Base-by-base conservation (phyloP, 768 basidiomycete species). In the Pleurotus sapidus region DNA sequence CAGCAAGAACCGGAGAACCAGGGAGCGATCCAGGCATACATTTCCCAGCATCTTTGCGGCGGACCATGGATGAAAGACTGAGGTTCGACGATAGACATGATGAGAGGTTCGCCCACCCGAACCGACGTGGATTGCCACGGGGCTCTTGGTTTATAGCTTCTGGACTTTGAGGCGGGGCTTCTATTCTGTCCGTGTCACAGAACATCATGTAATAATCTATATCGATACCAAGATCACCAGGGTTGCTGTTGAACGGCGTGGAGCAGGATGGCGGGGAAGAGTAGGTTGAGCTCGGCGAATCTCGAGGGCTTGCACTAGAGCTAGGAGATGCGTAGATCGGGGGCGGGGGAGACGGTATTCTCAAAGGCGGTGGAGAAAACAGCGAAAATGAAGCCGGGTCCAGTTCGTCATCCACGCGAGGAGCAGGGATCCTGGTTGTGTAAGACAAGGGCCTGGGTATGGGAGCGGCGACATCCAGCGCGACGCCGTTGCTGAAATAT, bases 171-270 rank as follows among this genome's bases (percentile, higher is more conserved):
- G 30, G 30, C 30, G 30, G 30, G 30, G 30, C 30, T 11, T 34
- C 30, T 3, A 11, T 34, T 34, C 11, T 8, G 30, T 34, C 30
- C 11, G 30, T 34, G 11, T 23, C 49, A n/a, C 49, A 34, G n/a
- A 27, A 50, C 38, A 34, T 37, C 49, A 50, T 50, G 49, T 50
- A 50, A 27, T 50, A 50, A 6, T 50, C 51, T 12, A 54, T 34
- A 18, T 54, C 51, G 20, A 42, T 43, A 27, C 38, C 39, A 6
- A 54, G 39, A 15, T 34, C 39, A 7, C 18, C 18, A n/a, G 39
- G 30, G 30, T 34, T 34, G 30, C 30, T 34, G 30, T 11, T 34
- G 11, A 34, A 34, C 11, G 30, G 30, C 30, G 30, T 34, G 30
- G 30, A 34, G 30, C 30, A 54, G 39, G 42, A 54, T 12, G 51